Conservation (phyloP, 805 yeast species). For the Pichia cephalocereana region DNA sequence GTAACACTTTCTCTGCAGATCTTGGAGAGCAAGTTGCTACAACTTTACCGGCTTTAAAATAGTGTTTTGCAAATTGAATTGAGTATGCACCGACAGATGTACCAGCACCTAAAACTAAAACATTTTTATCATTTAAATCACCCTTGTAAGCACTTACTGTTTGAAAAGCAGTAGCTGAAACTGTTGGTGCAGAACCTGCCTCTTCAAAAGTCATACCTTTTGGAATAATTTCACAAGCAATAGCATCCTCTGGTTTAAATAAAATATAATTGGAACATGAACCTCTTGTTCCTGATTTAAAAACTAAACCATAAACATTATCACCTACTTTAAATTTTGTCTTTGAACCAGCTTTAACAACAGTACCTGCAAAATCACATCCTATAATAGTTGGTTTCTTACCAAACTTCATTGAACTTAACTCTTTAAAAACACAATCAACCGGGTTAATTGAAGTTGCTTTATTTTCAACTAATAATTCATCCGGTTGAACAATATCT, state of each 20-base stretch:
- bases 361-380: conserved; percentile 18
- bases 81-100: conserved; percentile 56
- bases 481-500: conserved; percentile 8
- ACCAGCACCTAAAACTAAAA: conserved; percentile 65
- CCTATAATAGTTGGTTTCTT: conserved; percentile 11
- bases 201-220: conserved; percentile 36
- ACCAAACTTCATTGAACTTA: conserved; percentile 5
- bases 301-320: conserved; percentile 11
- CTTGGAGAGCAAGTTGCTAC: conserved; percentile 41
- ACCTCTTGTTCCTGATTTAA: conserved; percentile 22
- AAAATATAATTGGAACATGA: conserved; percentile 38
- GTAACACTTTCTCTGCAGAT: conserved; percentile 15
- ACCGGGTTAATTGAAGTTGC: conserved; percentile 18
- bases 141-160: conserved; percentile 5
- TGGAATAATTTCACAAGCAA: conserved; percentile 32
- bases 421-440: conserved; percentile 9
- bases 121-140: conserved; percentile 29
- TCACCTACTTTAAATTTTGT: conserved; percentile 14
- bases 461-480: conserved; percentile 12
- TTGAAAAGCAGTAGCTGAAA: conserved; percentile 23
- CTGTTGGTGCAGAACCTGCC: conserved; percentile 62
- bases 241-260: conserved; percentile 21
- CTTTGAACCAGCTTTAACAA: conserved; percentile 15
- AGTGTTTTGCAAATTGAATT: conserved; percentile 46
- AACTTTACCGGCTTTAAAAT: conserved; percentile 37